phyloP scores from a whole-genome alignment of 106 monocot species.

The Dactylorhiza incarnata region DNA sequence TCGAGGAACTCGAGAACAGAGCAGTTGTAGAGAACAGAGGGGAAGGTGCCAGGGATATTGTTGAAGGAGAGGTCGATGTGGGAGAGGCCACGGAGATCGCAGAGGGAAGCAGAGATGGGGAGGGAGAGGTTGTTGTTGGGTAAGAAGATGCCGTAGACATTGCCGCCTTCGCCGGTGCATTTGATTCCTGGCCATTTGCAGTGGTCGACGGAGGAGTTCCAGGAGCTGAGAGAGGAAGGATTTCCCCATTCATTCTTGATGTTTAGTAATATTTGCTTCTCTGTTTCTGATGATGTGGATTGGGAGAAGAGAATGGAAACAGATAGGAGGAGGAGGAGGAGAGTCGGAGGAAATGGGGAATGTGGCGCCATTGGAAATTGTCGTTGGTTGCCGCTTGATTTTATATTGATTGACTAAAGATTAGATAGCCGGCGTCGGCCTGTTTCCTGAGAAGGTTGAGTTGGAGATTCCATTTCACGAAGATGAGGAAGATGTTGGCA shows the following conservation, averaged over 20 bases:
- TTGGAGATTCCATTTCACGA: no score
- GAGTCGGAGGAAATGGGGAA: not conserved
- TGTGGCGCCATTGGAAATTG: constrained; percentile 3
- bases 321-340: not conserved
- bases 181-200: constrained; percentile 15
- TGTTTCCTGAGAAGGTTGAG: not conserved
- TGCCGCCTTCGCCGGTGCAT: constrained; percentile 1
- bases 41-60: constrained; percentile 31
- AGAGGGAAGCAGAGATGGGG: constrained; percentile 30
- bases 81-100: constrained; percentile 39
- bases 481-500: no score
- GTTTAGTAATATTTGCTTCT: constrained; percentile 15
- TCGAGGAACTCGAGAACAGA: constrained; percentile 36
- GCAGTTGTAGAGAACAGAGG: constrained; percentile 36
- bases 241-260: constrained; percentile 10
- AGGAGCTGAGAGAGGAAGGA: constrained; percentile 11
- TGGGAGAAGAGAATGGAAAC: not conserved
- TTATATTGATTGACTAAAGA: not conserved
- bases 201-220: constrained; percentile 8
- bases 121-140: not conserved
- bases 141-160: constrained; percentile 23
- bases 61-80: constrained; percentile 47
- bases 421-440: not conserved
- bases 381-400: not conserved
- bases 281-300: not conserved